A percentile compares a stretch with the other conserved stretches of the same genome.
phyloP scores from a whole-genome alignment of 2,329 filamentous ascomycete species.

The Tolypocladium sp. region DNA sequence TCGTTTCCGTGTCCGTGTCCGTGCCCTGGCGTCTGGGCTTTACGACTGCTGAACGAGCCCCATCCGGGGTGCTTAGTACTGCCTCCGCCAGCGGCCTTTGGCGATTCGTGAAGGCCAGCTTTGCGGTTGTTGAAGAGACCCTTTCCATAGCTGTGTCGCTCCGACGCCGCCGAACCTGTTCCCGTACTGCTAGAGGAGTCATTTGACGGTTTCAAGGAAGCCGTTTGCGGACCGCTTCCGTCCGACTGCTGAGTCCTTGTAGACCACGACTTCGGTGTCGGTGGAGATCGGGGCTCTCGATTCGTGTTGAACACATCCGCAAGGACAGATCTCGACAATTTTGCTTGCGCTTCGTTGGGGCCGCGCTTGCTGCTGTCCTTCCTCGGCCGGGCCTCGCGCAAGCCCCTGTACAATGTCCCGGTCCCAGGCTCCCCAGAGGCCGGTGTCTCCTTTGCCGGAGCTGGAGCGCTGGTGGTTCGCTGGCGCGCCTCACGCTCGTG shows the following conservation, averaged over 20 bases:
- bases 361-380: background rate
- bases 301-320: slow-evolving; percentile 23
- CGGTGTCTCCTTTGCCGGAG: background rate
- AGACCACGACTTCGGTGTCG: slow-evolving; percentile 17
- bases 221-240: background rate
- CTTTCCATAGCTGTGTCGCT: background rate
- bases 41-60: slow-evolving; percentile 12
- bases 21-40: slow-evolving; percentile 4
- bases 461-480: slow-evolving; percentile 9
- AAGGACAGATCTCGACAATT: slow-evolving; percentile 18
- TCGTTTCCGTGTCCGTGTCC: slow-evolving; percentile 6
- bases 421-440: background rate
- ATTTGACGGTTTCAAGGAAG: background rate
- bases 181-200: background rate
- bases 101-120: background rate
- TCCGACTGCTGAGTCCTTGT: slow-evolving; percentile 4
- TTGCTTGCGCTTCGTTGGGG: slow-evolving; percentile 4
- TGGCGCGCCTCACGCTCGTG: slow-evolving; percentile 27
- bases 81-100: slow-evolving; percentile 1
- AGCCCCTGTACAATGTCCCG: background rate
- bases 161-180: background rate
- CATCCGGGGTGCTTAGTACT: slow-evolving; percentile 7
- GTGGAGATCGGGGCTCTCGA: slow-evolving; percentile 13
- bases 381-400: background rate
- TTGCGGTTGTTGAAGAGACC: background rate